These are phyloP conservation scores for Sutorius eximius DNA, from an alignment of 1,284 basidiomycete species.

Conservation along the genomic window DNA sequence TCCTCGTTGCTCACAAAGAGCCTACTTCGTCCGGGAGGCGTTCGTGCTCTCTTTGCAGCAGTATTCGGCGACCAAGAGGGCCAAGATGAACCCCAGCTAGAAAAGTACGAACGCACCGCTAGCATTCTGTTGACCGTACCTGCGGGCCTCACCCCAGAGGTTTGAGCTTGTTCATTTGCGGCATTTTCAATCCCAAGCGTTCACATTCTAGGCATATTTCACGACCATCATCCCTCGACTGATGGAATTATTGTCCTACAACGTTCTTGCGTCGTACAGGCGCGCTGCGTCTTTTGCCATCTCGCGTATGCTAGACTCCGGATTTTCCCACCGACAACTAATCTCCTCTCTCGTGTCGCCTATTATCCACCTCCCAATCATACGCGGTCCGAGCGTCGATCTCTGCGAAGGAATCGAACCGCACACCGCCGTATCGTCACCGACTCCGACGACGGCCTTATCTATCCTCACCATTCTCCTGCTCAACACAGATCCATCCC, in stretches of 20 bases:
- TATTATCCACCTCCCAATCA: conserved; percentile 47
- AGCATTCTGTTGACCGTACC: conserved; percentile 59
- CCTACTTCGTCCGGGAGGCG: conserved; percentile 64
- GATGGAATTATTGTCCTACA: conserved; percentile 45
- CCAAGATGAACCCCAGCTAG: conserved; percentile 48
- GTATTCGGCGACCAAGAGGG: conserved; percentile 63
- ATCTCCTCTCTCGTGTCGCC: conserved; percentile 43
- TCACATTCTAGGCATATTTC: conserved; percentile 59
- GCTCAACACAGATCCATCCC: conserved; percentile 77
- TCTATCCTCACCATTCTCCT: conserved; percentile 55
- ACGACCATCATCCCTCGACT: conserved; percentile 53
- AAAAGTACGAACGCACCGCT: conserved; percentile 68
- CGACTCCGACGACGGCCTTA: conserved; percentile 42
- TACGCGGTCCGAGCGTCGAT: conserved; percentile 19
- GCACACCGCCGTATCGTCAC: not conserved
- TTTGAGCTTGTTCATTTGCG: conserved; percentile 31
- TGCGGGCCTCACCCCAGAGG: conserved; percentile 50
- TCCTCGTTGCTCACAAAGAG: conserved; percentile 63
- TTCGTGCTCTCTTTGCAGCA: conserved; percentile 64
- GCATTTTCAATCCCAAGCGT: not conserved
- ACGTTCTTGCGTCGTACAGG: conserved; percentile 46
- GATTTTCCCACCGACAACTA: conserved; percentile 30
- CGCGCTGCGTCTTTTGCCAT: conserved; percentile 69
- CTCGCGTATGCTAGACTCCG: conserved; percentile 56
- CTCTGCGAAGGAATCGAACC: not conserved